Evolutionary conservation across 164 flowering plant species (phyloP), one percentile per base, ranked within the genome.

Genomic region (Stephania japonica): DNA sequence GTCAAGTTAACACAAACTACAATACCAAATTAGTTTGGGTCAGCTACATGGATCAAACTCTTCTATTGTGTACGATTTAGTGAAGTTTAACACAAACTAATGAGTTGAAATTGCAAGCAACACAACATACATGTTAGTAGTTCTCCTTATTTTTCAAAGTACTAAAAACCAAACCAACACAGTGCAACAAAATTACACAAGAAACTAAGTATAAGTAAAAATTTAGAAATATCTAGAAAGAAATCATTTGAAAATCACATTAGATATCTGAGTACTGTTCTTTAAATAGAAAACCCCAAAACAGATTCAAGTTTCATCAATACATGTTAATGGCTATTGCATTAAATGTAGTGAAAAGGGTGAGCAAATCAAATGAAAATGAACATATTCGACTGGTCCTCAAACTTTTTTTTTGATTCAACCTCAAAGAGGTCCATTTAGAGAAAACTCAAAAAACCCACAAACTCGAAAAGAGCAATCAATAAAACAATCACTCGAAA

Each of bases 401-500:
- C n/a, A n/a, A n/a, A n/a, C n/a, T n/a, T n/a, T n/a, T n/a, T n/a
- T n/a, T n/a, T n/a, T n/a, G n/a, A n/a, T n/a, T n/a, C n/a, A n/a
- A n/a, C n/a, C 64, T 5, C 24, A 43, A 62, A 42, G 44, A 69
- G 12, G 32, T 62, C 32, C 73, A 47, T 12, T 69, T 56, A 41
- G 21, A 50, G 66, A 68, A 67, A 56, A 65, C 23, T 38, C 10
- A 38, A 19, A 62, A 24, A 43, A 12, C 27, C 23, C 38, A 32
- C 38, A 42, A 25, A 64, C 12, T 4, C 42, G 43, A 62, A 72
- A 12, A 32, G 11, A 1, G 4, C 43, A 1, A 32, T 14, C 12
- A 73, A 71, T 26, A 11, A 70, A 62, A 41, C 42, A 42, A 16
- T 67, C 41, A 25, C 11, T 65, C 42, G 74, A 24, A 63, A 7